Evolutionary conservation across 2,329 filamentous ascomycete genomes (phyloP).

Genomic region (Chrysoporthe cubensis): DNA sequence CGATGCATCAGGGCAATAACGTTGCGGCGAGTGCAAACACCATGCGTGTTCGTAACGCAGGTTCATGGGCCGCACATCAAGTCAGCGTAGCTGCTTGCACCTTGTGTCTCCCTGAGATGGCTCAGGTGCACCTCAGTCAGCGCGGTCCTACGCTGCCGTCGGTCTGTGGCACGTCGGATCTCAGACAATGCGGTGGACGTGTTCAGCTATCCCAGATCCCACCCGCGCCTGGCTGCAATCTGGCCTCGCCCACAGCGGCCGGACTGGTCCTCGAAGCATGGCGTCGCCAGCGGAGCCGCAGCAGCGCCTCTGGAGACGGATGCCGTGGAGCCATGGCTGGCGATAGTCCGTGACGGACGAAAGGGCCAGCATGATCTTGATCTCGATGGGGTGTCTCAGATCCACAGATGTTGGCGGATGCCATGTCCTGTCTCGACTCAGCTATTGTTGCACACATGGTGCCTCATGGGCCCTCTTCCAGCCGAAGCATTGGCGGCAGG

Average conservation of each 20-base stretch:
- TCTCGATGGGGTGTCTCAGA: constrained; percentile 26
- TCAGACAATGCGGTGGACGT: constrained; percentile 24
- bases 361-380: constrained; percentile 6
- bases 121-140: not conserved
- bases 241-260: not conserved
- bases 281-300: not conserved
- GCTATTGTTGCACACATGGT: not conserved
- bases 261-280: not conserved
- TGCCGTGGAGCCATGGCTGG: constrained; percentile 7
- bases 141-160: constrained; percentile 2
- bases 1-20: not conserved
- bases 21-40: not conserved
- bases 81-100: not conserved
- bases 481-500: not conserved
- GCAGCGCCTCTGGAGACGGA: no score
- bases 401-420: constrained; percentile 11
- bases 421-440: constrained; percentile 2
- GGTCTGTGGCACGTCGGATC: constrained; percentile 24
- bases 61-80: not conserved
- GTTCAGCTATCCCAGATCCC: constrained; percentile 19
- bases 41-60: not conserved
- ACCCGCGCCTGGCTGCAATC: not conserved
- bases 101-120: not conserved
- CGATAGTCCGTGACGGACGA: not conserved
- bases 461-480: not conserved